These are phyloP conservation scores for Bromus sterilis DNA, from an alignment of 176 grass and related monocot genomes.

Conservation along the genomic window DNA sequence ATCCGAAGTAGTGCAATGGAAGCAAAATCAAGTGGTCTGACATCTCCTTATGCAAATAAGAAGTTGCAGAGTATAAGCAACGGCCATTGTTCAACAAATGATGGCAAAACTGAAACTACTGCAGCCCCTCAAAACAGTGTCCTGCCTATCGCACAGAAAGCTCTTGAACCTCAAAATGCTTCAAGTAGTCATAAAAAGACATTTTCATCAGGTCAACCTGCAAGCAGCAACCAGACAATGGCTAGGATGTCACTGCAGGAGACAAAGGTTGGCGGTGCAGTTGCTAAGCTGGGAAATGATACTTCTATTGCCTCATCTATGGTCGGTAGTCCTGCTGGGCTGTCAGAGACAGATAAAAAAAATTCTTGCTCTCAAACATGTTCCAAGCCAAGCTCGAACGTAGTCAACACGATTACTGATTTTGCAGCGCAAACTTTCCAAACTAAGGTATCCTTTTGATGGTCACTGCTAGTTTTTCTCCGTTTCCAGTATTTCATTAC, in stretches of 20 bases:
- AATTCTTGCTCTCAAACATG: constrained; percentile 15
- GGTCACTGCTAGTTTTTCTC: not conserved
- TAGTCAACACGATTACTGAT: not conserved
- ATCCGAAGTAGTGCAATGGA: not conserved
- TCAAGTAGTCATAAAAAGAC: not conserved
- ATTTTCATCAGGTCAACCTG: not conserved
- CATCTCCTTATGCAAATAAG: constrained; percentile 11
- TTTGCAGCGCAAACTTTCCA: not conserved
- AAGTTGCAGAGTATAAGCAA: constrained; percentile 8
- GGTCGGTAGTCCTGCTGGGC: not conserved
- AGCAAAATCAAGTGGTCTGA: constrained; percentile 18
- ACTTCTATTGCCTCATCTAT: not conserved
- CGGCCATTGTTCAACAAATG: constrained; percentile 17
- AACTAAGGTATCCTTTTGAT: constrained; percentile 21
- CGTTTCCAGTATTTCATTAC: not conserved
- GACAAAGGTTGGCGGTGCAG: not conserved
- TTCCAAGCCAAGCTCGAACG: not conserved
- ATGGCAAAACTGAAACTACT: constrained; percentile 17
- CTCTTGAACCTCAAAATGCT: not conserved
- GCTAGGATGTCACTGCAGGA: not conserved
- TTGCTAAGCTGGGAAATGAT: not conserved
- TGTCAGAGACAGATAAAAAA: not conserved
- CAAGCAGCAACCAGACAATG: constrained; percentile 9
- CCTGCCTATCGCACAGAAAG: not conserved
- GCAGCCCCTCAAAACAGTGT: not conserved